Base-by-base conservation (phyloP, 1,284 basidiomycete genomes). In the Tremellales sp. region DNA sequence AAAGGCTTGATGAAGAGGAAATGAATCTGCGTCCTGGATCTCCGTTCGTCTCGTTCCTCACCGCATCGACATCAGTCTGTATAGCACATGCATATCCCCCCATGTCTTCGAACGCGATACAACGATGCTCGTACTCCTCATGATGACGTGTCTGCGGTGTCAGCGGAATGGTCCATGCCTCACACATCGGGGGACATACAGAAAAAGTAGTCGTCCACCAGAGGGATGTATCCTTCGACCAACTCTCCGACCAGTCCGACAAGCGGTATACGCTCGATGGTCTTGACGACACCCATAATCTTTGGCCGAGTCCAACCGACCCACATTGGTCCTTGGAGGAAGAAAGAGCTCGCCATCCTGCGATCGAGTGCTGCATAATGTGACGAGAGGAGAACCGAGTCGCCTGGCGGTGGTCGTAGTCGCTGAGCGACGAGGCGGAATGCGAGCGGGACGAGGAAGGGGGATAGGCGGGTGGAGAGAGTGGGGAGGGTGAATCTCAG, bases 131-230 rank as follows among this genome's bases (percentile, higher is more conserved):
- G 29, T 2, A 15, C 11, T 24, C 37, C 29, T 3, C 11, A 13
- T 12, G n/a, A 45, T 21, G n/a, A 11, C 6, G 40, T 25, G 24
- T 42, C 11, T 12, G 11, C 37, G 37, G 10, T 40, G 19, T 10
- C 19, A 40, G 19, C 10, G 11, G 37, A 40, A 12, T 42, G 22
- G 46, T n/a, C 35, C 17, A 42, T 22, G 24, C n/a, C 7, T 8
- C 15, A 13, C 26, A 29, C 11, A 7, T n/a, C 24, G 22, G 17
- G 8, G 15, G 7, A 80, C 88, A 65, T 62, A 91, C 89, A 96
- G 77, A 92, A 96, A 77, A 94, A 86, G 76, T 94, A 94, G 68
- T 92, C 88, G 72, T 97, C 87, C 57, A 97, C 89, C 62, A 97
- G 76, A 10, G 90, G 90, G 56, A 96, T 81, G 85, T 93, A 97